A percentile compares a stretch with the other conserved stretches of the same genome.
phyloP scores from a whole-genome alignment of 331 rosid genomes.

The Stylosanthes scabra region DNA sequence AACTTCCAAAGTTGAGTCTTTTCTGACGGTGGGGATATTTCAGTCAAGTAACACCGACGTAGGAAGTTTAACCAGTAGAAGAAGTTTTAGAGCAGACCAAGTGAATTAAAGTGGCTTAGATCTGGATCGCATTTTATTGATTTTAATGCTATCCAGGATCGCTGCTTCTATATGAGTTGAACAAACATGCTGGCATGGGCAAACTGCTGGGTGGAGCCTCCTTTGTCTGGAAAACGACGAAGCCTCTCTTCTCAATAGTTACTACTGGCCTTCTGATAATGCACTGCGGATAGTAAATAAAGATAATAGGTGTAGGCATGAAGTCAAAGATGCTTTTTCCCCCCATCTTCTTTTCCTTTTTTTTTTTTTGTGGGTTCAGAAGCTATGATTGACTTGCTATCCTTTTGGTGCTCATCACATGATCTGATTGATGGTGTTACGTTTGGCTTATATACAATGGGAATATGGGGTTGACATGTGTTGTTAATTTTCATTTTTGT shows the following conservation, averaged over 20 bases:
- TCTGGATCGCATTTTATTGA: slow-evolving; percentile 16
- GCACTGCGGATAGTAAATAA: slow-evolving; percentile 31
- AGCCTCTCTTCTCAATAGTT: slow-evolving; percentile 30
- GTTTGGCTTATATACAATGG: too few species aligned
- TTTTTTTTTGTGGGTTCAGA: background rate
- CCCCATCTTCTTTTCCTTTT: background rate
- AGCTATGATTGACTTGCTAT: background rate
- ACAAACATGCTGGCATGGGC: slow-evolving; percentile 28
- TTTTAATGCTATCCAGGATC: slow-evolving; percentile 33
- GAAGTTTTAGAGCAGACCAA: background rate
- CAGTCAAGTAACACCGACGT: slow-evolving; percentile 29
- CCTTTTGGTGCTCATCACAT: too few species aligned
- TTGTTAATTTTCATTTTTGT: too few species aligned
- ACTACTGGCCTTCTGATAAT: slow-evolving; percentile 21
- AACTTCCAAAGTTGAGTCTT: slow-evolving; percentile 35
- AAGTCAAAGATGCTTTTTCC: background rate
- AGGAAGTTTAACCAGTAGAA: slow-evolving; percentile 26
- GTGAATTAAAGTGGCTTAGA: slow-evolving; percentile 1
- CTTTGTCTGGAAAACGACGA: slow-evolving; percentile 1
- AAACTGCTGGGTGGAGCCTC: slow-evolving; percentile 24
- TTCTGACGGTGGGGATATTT: slow-evolving; percentile 38
- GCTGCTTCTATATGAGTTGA: slow-evolving; percentile 24
- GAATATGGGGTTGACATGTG: too few species aligned
- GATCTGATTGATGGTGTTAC: too few species aligned
- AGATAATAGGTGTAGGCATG: slow-evolving; percentile 13